Evolutionary conservation across 164 flowering plant genomes (phyloP), one percentile per base, ranked within the genome.

Genomic region (Hamamelis virginiana): DNA sequence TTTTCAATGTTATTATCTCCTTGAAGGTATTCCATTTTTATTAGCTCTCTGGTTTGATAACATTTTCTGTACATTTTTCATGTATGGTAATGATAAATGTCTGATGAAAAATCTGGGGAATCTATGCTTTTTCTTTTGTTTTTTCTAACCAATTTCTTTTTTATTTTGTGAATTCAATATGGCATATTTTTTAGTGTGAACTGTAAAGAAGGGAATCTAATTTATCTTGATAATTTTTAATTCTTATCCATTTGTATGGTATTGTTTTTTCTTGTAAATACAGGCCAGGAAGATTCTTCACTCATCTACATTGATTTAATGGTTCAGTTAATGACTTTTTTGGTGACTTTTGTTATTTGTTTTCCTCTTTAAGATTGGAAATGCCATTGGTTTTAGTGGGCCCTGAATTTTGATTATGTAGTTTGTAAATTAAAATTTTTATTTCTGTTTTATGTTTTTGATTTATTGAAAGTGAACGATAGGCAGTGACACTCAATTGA

Each of bases 401-500:
- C 9, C 38, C 60, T 75, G 44, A 72, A 26, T 10, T 59, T 61
- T 44, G 70, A 62, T 21, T 53, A 58, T 59, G 73, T 8, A 21
- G 22, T 56, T 59, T 16, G n/a, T 4, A 8, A 58, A 44, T 28
- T 9, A 27, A 38, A 5, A 10, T 38, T 26, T 22, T 66, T 13
- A 21, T 6, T 26, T 23, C 10, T 12, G 1, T n/a, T 33, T 28
- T 5, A 14, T 28, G 2, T 4, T 48, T 19, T 62, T 38, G 0
- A 1, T 43, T 19, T 56, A 53, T 57, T 67, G 62, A 51, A 18
- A 76, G 78, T 78, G 84, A 77, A 72, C 77, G 98, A 95, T 62
- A 92, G 85, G 58, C 64, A 92, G 63, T 75, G 97, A 27, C 97
- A 88, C 74, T 95, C 97, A 0, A 88, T 88, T 16, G 98, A 92